Evolutionary conservation across 345 rosid species (phyloP), one percentile per base, ranked within the genome.

Genomic region (Arabidopsis arenosa): DNA sequence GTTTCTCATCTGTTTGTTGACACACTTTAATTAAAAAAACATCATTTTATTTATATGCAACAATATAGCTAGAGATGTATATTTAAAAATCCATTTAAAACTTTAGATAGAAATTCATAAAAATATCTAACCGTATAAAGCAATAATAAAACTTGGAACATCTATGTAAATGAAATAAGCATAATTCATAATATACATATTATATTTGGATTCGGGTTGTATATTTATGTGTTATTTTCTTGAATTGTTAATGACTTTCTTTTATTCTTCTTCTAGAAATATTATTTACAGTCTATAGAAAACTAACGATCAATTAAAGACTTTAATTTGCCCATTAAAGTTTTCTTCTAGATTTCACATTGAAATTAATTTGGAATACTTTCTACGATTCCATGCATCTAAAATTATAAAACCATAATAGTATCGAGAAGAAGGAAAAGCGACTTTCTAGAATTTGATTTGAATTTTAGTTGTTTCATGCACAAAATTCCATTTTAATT

Each of bases 281-380:
- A 40, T 18, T 49, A 37, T 47, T 47, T 57, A 10, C 30, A 40
- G 17, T 49, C 2, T 52, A 1, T 32, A 40, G 47, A 61, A 68
- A 47, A 32, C 28, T 51, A 63, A 62, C 13, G 7, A 32, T 59
- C 2, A 41, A 52, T 5, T 36, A 36, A 44, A 44, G 49, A 44
- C 14, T 40, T 45, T 45, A 57, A 68, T 43, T 68, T 21, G 1
- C 41, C 21, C 15, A 51, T 26, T 14, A 52, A 14, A 61, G 26
- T 56, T 67, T 52, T 43, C 49, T 76, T 76, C 63, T 4, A 68
- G 49, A 52, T 9, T 41, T 61, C 58, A 76, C 35, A 76, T 44
- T 66, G n/a, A 45, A 15, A 8, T 23, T 15, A 15, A 8, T 23
- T 15, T 9, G 33, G 6, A 48, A 33, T 41, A 47, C 13, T 60